phyloP scores from a whole-genome alignment of 768 basidiomycete species.

The Xanthoconium stramineum region DNA sequence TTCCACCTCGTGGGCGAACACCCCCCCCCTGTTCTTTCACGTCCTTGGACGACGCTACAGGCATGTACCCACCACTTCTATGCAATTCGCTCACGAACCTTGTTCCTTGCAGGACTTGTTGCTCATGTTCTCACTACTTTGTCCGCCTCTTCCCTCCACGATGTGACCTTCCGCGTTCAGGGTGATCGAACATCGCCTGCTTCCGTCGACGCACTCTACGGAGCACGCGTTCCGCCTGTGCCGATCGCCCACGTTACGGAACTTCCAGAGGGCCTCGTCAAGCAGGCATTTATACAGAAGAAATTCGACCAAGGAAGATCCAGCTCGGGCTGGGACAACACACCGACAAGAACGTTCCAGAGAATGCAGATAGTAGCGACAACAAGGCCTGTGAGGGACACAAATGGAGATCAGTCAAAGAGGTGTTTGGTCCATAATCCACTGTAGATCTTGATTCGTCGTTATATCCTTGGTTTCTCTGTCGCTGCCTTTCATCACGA shows the following conservation, averaged over 20 bases:
- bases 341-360: too few relatives aligned
- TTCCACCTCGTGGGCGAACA: conserved; percentile 34
- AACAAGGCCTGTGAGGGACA: conserved; percentile 29
- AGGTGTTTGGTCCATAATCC: conserved; percentile 25
- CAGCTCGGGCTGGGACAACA: conserved; percentile 36
- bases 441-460: not conserved
- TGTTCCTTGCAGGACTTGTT: conserved; percentile 29
- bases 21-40: conserved; percentile 30
- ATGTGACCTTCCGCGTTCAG: conserved; percentile 35
- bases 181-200: conserved; percentile 32
- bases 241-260: conserved; percentile 22
- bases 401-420: conserved; percentile 19
- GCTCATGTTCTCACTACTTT: conserved; percentile 34
- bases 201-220: conserved; percentile 29
- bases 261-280: conserved; percentile 29
- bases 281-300: conserved; percentile 30
- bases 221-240: conserved; percentile 16
- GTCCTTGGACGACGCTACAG: conserved; percentile 33
- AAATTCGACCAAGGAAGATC: conserved; percentile 28
- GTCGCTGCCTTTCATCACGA: too few relatives aligned
- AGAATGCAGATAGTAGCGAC: too few relatives aligned
- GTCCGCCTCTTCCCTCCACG: conserved; percentile 22
- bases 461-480: too few relatives aligned
- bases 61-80: conserved; percentile 12
- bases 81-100: conserved; percentile 1